Base-by-base conservation (phyloP, 148 eudicot species). In the Rhododendron ferrugineum region DNA sequence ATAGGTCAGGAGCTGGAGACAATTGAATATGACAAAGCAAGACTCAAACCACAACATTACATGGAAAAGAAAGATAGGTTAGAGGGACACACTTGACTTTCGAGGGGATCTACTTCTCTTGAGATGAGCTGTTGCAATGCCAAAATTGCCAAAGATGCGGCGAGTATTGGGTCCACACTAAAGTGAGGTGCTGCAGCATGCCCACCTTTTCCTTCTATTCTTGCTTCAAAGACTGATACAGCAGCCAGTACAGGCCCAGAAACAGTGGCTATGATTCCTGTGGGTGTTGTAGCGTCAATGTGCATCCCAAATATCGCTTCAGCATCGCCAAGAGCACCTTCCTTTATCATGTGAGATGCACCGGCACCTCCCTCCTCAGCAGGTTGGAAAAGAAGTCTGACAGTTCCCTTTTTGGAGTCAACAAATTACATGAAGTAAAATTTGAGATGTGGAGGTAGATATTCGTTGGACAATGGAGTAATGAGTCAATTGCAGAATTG, bases 351-450 rank as follows among this genome's bases (percentile, higher is more conserved):
- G 88, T 92, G 84, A 80, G 93, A 83, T 75, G 98, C 98, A 77
- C 98, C 98, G 5, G 98, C 98, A 42, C 98, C 97, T 78, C 96
- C 96, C 88, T 96, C 98, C 90, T 96, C 98, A 15, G 94, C 98
- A 47, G 98, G 96, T 88, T 96, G 98, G 88, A 96, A 96, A 74
- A 96, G 88, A 88, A 96, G 93, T 85, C 93, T 91, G 44, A 93
- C 98, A 9, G 98, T 94, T 79, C 98, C 98, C 98, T 94, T 66
- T 85, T 47, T 7, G 47, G 16, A 70, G 42, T 64, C 85, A 83
- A 70, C 42, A 83, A 46, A 47, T 28, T 46, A 46, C 58, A 66
- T 20, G 22, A 9, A 34, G 23, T 32, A 80, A 79, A 44, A 44
- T 13, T 22, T 52, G 77, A 36, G n/a, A 54, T 78, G 30, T 2